Conservation (phyloP, 805 yeast genomes). For the Kuraishia cidri region DNA sequence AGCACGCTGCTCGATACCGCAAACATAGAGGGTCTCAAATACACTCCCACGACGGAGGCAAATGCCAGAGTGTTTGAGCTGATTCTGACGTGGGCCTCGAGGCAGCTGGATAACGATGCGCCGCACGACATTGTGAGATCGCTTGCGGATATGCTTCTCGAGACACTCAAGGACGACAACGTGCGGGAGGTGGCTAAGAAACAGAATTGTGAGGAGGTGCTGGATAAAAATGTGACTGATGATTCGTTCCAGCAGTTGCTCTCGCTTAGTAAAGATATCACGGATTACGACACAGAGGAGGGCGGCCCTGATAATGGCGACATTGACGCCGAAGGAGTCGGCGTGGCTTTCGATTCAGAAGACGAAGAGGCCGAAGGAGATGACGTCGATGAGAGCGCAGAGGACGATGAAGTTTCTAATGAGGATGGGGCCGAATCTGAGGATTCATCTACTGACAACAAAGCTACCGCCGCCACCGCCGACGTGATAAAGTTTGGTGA, state of each 20-base stretch:
- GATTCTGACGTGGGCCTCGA: slow-evolving; percentile 51
- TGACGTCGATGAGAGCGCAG: slow-evolving; percentile 16
- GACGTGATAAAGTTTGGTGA: not conserved
- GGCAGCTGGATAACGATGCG: slow-evolving; percentile 57
- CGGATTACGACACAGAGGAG: slow-evolving; percentile 31
- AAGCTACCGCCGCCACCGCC: not conserved
- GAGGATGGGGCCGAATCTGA: slow-evolving; percentile 15
- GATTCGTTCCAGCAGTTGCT: slow-evolving; percentile 36
- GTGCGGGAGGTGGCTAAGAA: slow-evolving; percentile 33
- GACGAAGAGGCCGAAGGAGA: slow-evolving; percentile 25
- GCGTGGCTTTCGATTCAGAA: slow-evolving; percentile 36
- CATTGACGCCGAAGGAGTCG: slow-evolving; percentile 29
- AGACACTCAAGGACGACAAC: slow-evolving; percentile 38
- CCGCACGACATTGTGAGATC: slow-evolving; percentile 65
- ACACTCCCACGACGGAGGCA: slow-evolving; percentile 52
- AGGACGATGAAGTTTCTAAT: slow-evolving; percentile 14
- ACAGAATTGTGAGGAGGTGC: slow-evolving; percentile 37
- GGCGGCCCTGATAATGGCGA: slow-evolving; percentile 9
- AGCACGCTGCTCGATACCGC: slow-evolving; percentile 21
- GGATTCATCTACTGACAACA: slow-evolving; percentile 5
- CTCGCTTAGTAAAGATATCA: slow-evolving; percentile 33
- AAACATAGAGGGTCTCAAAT: slow-evolving; percentile 40
- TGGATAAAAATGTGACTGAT: slow-evolving; percentile 31
- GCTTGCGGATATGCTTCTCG: slow-evolving; percentile 60
- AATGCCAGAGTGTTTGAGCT: slow-evolving; percentile 43